A percentile compares a stretch with the other conserved stretches of the same genome.
phyloP scores from a whole-genome alignment of 2,329 filamentous ascomycete species.

The Colletotrichum truncatum region DNA sequence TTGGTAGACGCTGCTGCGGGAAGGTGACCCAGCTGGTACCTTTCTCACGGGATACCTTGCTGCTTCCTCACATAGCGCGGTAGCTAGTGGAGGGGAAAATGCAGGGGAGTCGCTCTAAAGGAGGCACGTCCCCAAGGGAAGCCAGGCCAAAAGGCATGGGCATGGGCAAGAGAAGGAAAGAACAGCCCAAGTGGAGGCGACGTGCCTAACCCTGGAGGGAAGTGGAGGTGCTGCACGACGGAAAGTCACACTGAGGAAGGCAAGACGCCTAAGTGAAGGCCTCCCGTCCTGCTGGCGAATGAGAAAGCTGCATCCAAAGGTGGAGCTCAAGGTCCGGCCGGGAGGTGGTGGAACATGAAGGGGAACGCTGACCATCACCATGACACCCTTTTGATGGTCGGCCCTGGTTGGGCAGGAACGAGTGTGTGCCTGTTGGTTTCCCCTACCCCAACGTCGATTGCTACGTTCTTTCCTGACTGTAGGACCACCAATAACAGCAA shows the following conservation, averaged over 20 bases:
- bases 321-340: neutral
- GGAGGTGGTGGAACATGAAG: neutral
- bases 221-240: no score
- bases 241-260: neutral
- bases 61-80: constrained; percentile 10
- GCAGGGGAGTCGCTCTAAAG: constrained; percentile 1
- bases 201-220: no score
- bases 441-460: no score
- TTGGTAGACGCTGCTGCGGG: neutral
- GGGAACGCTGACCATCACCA: no score
- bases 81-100: constrained; percentile 2
- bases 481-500: neutral
- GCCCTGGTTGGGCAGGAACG: constrained; percentile 7
- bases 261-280: neutral
- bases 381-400: no score
- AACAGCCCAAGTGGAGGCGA: no score
- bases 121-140: neutral
- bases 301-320: neutral
- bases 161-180: neutral
- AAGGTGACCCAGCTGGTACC: neutral
- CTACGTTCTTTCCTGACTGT: neutral
- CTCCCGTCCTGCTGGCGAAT: neutral
- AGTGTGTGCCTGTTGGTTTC: neutral
- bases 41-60: neutral
- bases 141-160: neutral